A percentile compares a stretch with the other conserved stretches of the same genome.
These are phyloP conservation scores for Fusarium succisae DNA, from an alignment of 2,329 filamentous ascomycete species.

Conservation along the genomic window DNA sequence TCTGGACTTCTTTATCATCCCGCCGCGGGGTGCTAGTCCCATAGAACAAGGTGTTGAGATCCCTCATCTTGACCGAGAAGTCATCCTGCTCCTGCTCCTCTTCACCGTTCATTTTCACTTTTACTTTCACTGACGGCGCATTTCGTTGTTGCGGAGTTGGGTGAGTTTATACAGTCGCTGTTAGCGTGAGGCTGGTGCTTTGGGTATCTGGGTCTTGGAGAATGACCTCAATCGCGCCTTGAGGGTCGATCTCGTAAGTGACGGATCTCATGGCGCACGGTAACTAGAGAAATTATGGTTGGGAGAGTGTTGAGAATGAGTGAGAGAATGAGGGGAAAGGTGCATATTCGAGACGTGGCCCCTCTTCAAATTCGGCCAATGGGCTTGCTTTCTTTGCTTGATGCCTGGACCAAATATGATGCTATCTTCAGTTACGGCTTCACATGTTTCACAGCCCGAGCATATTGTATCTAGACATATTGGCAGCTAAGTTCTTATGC, in stretches of 20 bases:
- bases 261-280: neutral
- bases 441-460: neutral
- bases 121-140: neutral
- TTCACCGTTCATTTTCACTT: neutral
- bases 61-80: neutral
- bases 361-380: neutral
- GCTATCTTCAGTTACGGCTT: neutral
- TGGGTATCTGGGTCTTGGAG: neutral
- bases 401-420: neutral
- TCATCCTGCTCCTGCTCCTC: neutral
- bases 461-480: neutral
- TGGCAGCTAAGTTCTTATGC: rapidly evolving
- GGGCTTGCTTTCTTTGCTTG: neutral
- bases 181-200: neutral
- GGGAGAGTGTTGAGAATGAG: neutral
- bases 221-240: neutral
- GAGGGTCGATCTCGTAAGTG: neutral
- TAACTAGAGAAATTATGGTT: too few relatives aligned
- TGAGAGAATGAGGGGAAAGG: neutral
- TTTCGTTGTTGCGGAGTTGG: neutral
- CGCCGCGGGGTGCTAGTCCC: neutral
- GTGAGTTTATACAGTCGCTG: neutral
- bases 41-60: neutral
- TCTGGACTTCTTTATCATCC: neutral
- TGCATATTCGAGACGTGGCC: neutral